Percentiles rank a stretch among this genome's conserved stretches.
These are phyloP conservation scores for Leccinum boreale DNA, from an alignment of 768 basidiomycete genomes.

Conservation along the genomic window DNA sequence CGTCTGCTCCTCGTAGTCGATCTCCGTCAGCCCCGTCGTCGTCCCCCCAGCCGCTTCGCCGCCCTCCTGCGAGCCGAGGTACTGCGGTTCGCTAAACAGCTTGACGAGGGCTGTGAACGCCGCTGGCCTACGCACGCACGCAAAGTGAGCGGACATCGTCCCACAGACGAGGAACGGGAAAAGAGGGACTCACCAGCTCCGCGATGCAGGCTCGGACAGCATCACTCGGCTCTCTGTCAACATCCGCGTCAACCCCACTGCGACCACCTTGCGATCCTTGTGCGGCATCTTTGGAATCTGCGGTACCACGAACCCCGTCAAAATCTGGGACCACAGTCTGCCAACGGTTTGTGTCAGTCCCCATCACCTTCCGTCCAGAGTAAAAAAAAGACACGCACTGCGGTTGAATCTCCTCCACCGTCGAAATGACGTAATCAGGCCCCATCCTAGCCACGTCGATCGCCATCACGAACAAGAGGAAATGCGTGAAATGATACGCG, in stretches of 20 bases:
- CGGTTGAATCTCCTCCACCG: constrained; percentile 80
- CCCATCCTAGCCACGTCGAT: constrained; percentile 68
- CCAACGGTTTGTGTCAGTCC: not conserved
- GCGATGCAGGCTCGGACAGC: constrained; percentile 58
- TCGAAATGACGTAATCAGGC: constrained; percentile 76
- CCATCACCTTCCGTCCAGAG: not conserved
- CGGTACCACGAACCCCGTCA: constrained; percentile 73
- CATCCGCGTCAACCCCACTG: constrained; percentile 75
- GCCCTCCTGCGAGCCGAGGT: constrained; percentile 40
- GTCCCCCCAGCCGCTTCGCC: not conserved
- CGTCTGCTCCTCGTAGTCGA: constrained; percentile 88
- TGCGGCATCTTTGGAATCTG: constrained; percentile 77
- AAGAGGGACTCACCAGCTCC: constrained; percentile 53
- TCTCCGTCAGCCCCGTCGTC: constrained; percentile 50
- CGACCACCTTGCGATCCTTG: constrained; percentile 83
- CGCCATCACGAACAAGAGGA: constrained; percentile 74
- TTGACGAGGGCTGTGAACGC: constrained; percentile 68
- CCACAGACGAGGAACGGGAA: not conserved
- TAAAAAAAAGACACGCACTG: constrained; percentile 42
- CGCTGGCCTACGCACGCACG: constrained; percentile 49
- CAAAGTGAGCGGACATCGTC: not conserved
- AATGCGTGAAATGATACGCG: constrained; percentile 76
- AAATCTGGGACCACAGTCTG: constrained; percentile 78
- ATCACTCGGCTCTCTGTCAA: constrained; percentile 73
- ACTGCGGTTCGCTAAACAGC: constrained; percentile 76